Evolutionary conservation across 2,329 filamentous ascomycete species (phyloP), one percentile per base, ranked within the genome.

Genomic region (Claviceps sp.): DNA sequence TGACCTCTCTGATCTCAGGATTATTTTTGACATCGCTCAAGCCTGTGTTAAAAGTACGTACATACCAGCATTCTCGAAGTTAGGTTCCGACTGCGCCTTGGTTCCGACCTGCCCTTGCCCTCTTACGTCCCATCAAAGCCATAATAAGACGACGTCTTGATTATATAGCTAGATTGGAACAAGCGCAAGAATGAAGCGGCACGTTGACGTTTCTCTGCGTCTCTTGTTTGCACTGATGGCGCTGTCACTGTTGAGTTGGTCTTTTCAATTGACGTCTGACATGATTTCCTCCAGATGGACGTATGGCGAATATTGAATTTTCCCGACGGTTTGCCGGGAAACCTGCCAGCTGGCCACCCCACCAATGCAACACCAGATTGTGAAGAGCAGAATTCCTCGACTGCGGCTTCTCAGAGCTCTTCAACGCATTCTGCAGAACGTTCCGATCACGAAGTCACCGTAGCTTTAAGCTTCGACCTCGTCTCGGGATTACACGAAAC

Each of bases 201-300:
- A 29, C 1, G 40, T 38, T 9, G 11, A n/a, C 14, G 26, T 42
- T 43, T 23, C 50, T 36, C 50, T 57, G 45, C 53, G 23, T 17
- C 29, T 45, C 22, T 22, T 20, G n/a, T 16, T 5, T 26, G 20
- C 40, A 29, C 34, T 46, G 53, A 55, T 50, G 51, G 45, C 47
- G 38, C 56, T 43, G 59, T 65, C 62, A 64, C 65, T 67, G 59
- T 64, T 66, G 67, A 65, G 61, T 61, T 29, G 54, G 58, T 51
- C 48, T 59, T 50, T 52, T 63, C 61, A 65, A 60, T 59, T 60
- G 59, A 61, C 8, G 66, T 63, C 62, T 58, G 54, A 57, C 47
- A 16, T 53, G 51, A 48, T 54, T 50, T 54, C 53, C 50, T 54
- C 64, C 26, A 61, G 50, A 66, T 69, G 67, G 67, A 65, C 57